Base-by-base conservation (phyloP, 371 early-diverging fungal species). In the Apophysomyces sp. region DNA sequence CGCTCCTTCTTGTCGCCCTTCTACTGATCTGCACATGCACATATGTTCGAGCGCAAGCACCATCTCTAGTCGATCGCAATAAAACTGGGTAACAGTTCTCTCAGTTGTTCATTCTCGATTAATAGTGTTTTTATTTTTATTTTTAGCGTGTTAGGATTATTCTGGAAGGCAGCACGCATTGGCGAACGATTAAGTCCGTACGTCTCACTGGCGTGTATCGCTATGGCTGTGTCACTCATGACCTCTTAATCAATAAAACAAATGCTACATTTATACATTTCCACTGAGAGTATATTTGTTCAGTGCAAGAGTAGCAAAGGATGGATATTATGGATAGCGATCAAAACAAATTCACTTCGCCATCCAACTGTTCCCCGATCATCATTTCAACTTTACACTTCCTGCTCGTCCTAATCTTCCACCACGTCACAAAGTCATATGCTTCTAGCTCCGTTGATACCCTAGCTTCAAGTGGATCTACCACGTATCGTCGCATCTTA, bases 131-230 rank as follows among this genome's bases (percentile, higher is more conserved):
- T n/a, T 16, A 18, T 21, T 3, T 21, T 9, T 18, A 26, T 3
- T 2, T 44, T 0, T 65, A 89, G 94, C 18, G 61, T 93, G 4
- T 72, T 90, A 52, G 95, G 95, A 15, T 72, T 95, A 41, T 90
- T 94, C 61, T 96, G 95, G 95, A 96, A 96, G 69, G 86, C 88
- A 13, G 93, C 95, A 29, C 83, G 95, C 65, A 89, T 96, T 82
- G 93, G 94, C 4, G 95, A 94, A 69, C 86, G 95, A 30, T 77
- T 94, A 53, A 89, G 90, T 55, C 94, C 94, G 28, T 94, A 94
- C 58, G 95, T 94, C 12, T 87, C 93, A 15, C 72, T 94, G 57
- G 91, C 92, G 7, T 94, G 94, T 62, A 73, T 94, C 31, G 64
- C 84, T 49, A 94, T 94, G 93, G 92, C 87, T 4, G 60, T 92